Evolutionary conservation across 2,329 filamentous ascomycete species (phyloP), one percentile per base, ranked within the genome.

Genomic region (Colletotrichum agaves): DNA sequence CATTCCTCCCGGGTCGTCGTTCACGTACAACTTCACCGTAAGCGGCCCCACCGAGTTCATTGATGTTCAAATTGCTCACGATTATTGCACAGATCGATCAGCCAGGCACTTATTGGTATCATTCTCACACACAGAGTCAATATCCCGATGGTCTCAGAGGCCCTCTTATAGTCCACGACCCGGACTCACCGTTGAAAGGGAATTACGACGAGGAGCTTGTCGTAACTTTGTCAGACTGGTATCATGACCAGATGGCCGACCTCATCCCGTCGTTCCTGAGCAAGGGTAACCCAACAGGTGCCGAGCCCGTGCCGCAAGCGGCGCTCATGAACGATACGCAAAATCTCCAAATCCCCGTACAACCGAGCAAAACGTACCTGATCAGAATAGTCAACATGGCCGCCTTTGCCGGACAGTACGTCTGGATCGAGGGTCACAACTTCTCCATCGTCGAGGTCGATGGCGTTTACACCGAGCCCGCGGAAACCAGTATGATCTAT

Each of bases 61-160:
- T 15, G 11, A 3, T 39, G 17, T 7, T 11, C 11, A 37, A 43
- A 37, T 23, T 12, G 19, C 33, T 19, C 33, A 21, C 61, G 61
- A 23, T 65, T 43, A n/a, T 10, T 47, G 7, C 56, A 69, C 70
- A 85, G 90, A 76, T 85, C 61, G 74, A 88, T 55, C 90, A 93
- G 79, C 84, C 89, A 0, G 92, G 91, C 31, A 92, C 91, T 1
- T 94, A 93, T 77, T 94, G 91, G 92, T 94, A 94, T 72, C 91
- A 93, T 75, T 91, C 88, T 4, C 91, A 93, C 74, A 84, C 84
- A 21, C 82, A 84, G 69, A 88, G 85, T 23, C 90, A 92, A 75
- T 93, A 92, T 70, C 90, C 90, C 2, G 91, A 93, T 75, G 91
- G 91, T 11, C 81, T 92, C 5, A 84, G 90, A 21, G 89, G 85